Conservation (phyloP, 2,329 filamentous ascomycete species). For the Amauroascus niger region DNA sequence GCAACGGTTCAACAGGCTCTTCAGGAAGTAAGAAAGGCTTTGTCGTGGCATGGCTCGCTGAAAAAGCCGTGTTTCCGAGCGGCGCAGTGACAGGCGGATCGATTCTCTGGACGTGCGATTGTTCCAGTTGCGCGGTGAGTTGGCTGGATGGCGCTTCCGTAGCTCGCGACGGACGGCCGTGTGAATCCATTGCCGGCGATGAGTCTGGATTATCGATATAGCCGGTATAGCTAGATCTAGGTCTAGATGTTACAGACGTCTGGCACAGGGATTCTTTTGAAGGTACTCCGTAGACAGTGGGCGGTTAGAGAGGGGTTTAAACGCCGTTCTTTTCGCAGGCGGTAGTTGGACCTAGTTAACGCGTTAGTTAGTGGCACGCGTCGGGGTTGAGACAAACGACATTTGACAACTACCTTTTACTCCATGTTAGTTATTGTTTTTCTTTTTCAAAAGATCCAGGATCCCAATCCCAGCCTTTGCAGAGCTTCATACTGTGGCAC, state of each 20-base stretch:
- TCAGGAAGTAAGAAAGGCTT: slow-evolving; percentile 59
- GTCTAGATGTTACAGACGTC: neutral
- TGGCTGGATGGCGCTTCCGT: neutral
- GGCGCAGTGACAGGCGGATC: neutral
- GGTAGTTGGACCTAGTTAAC: too few relatives aligned
- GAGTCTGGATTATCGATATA: neutral
- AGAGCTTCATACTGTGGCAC: too few relatives aligned
- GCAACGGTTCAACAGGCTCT: slow-evolving; percentile 49
- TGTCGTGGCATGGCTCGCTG: slow-evolving; percentile 20
- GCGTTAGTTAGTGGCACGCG: too few relatives aligned
- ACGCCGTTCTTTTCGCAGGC: too few relatives aligned
- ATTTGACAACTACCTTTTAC: too few relatives aligned
- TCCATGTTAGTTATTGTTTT: too few relatives aligned
- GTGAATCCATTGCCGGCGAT: neutral
- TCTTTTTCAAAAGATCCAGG: too few relatives aligned
- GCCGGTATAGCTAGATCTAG: neutral
- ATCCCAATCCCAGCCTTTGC: too few relatives aligned
- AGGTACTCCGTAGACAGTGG: too few relatives aligned
- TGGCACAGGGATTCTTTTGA: too few relatives aligned
- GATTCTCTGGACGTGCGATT: neutral
- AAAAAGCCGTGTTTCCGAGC: neutral
- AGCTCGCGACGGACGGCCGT: neutral
- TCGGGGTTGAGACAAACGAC: too few relatives aligned
- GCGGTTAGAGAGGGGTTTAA: too few relatives aligned
- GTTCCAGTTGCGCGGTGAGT: slow-evolving; percentile 2